Evolutionary conservation across 2,329 filamentous ascomycete species (phyloP).

Genomic region (Hymenoscyphus infarciens): DNA sequence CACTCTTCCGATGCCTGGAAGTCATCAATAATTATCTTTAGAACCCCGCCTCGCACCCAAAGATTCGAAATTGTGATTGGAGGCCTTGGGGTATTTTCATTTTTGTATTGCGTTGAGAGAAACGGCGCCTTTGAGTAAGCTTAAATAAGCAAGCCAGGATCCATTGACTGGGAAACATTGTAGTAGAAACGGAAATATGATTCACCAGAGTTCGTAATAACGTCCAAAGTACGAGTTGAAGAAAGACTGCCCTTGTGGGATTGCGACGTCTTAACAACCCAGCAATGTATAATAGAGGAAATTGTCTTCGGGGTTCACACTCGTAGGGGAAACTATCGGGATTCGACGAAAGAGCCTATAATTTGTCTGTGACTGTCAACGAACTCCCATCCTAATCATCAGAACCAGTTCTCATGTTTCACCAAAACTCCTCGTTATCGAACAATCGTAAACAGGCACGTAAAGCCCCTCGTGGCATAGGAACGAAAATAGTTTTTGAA

Average conservation of each 20-base stretch:
- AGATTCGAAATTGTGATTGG: neutral
- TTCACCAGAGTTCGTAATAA: neutral
- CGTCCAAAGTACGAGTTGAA: neutral
- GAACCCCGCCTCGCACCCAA: neutral
- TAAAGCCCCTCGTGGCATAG: neutral
- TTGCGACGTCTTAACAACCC: neutral
- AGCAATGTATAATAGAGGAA: neutral
- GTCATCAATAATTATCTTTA: neutral
- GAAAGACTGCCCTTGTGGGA: neutral
- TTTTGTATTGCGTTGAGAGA: neutral
- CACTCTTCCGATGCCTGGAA: conserved; percentile 14
- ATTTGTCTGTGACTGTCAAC: neutral
- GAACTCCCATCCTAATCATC: neutral
- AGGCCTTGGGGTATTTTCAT: neutral
- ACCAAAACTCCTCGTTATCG: neutral
- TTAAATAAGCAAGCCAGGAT: neutral
- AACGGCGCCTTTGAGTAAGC: too few species aligned
- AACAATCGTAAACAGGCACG: conserved; percentile 4
- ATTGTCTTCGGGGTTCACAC: neutral
- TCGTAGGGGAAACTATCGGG: neutral
- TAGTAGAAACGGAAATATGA: neutral
- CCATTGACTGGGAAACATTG: neutral
- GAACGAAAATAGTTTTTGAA: conserved; percentile 26
- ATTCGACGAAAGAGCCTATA: neutral
- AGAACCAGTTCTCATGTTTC: neutral